Evolutionary conservation across 2,329 filamentous ascomycete species (phyloP).

Genomic region (Berkeleyomyces rouxiae): DNA sequence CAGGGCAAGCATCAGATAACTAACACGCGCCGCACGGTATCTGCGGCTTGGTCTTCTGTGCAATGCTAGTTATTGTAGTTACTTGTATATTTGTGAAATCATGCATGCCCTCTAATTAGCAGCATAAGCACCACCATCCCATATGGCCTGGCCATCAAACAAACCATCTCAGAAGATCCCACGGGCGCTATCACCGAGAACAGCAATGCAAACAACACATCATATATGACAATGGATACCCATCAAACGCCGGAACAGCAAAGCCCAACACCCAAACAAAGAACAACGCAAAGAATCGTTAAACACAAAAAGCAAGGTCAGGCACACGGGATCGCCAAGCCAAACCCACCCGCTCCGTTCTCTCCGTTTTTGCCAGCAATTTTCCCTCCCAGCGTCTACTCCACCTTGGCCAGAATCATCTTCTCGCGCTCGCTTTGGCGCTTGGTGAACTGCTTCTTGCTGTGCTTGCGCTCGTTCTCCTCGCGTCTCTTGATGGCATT

Average conservation of each 20-base stretch:
- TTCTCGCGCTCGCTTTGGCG: slow-evolving; percentile 75
- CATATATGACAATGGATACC: not conserved
- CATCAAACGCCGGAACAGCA: slow-evolving; percentile 5
- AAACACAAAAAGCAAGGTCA: not conserved
- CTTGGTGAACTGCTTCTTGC: slow-evolving; percentile 61
- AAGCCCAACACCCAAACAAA: not conserved
- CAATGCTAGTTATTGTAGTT: not conserved
- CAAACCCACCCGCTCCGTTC: not conserved
- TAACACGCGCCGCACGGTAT: not conserved
- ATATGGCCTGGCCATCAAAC: not conserved
- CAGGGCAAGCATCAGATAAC: not conserved
- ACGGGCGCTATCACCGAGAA: not conserved
- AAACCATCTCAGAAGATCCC: not conserved
- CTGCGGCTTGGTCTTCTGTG: not conserved
- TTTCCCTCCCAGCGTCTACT: slow-evolving; percentile 21
- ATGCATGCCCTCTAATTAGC: not conserved
- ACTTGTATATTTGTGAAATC: not conserved
- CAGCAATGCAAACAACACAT: not conserved
- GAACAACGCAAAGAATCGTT: not conserved
- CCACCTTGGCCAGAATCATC: slow-evolving; percentile 58
- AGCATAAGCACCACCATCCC: not conserved
- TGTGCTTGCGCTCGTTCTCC: slow-evolving; percentile 88
- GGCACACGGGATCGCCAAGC: not conserved
- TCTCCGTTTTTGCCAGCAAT: slow-evolving; percentile 10
- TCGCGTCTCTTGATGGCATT: slow-evolving; percentile 75